Percentiles rank a stretch among this genome's conserved stretches.
phyloP scores from a whole-genome alignment of 2,329 filamentous ascomycete genomes.

The Zymoseptoria tritici region DNA sequence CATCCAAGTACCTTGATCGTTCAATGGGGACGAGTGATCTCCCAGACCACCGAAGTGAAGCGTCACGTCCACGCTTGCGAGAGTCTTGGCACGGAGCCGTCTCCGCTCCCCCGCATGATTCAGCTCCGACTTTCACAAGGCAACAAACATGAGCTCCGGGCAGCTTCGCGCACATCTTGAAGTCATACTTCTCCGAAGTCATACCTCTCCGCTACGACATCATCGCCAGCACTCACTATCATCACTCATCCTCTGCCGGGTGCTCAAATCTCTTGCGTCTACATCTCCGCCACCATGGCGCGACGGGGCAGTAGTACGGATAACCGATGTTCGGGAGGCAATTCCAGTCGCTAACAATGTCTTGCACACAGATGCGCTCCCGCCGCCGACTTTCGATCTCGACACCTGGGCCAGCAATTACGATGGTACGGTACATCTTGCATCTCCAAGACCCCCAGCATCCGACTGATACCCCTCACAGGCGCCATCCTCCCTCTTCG shows the following conservation, averaged over 20 bases:
- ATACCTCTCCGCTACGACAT: too few species aligned
- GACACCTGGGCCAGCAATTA: slow-evolving; percentile 90
- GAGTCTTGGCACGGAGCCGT: neutral
- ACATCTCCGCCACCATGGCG: neutral
- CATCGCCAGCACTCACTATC: too few species aligned
- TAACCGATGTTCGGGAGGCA: neutral
- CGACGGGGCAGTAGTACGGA: neutral
- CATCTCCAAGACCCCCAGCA: neutral
- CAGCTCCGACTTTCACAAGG: neutral
- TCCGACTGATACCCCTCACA: slow-evolving; percentile 30
- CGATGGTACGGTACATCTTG: slow-evolving; percentile 48
- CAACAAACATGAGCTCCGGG: neutral
- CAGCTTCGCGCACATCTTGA: neutral
- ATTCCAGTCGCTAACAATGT: neutral
- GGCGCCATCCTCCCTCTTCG: slow-evolving; percentile 76
- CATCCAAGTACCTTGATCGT: too few species aligned
- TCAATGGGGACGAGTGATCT: too few species aligned
- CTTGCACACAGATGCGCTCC: slow-evolving; percentile 4
- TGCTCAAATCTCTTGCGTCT: neutral
- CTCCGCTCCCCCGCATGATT: neutral
- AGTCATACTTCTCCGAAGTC: too few species aligned
- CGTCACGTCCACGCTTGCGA: too few species aligned
- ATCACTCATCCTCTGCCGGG: too few species aligned
- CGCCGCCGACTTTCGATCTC: slow-evolving; percentile 76
- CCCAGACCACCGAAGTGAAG: too few species aligned